Percentiles rank a stretch among this genome's conserved stretches.
phyloP scores from a whole-genome alignment of 345 rosid genomes.

The Camelina sativa region DNA sequence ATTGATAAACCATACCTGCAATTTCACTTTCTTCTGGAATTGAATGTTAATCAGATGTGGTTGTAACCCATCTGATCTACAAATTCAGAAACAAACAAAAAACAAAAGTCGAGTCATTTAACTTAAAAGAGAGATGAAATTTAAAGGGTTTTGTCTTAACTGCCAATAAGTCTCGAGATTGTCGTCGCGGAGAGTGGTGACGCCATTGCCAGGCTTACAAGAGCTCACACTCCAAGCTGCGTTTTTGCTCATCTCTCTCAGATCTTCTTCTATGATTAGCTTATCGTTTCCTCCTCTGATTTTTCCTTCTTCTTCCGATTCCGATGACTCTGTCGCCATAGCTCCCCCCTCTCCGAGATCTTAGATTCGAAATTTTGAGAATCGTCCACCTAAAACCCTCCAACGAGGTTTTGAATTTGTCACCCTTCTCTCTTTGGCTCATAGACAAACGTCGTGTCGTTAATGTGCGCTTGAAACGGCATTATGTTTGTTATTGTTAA shows the following conservation, averaged over 20 bases:
- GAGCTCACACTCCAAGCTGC: slow-evolving; percentile 99
- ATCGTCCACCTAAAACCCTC: slow-evolving; percentile 24
- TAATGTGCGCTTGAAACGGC: neutral
- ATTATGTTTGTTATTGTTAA: neutral
- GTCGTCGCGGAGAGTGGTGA: slow-evolving; percentile 84
- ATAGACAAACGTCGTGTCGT: slow-evolving; percentile 25
- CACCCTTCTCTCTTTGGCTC: neutral
- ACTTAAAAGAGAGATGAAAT: neutral
- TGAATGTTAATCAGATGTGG: slow-evolving; percentile 94
- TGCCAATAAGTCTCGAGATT: slow-evolving; percentile 94
- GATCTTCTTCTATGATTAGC: slow-evolving; percentile 72
- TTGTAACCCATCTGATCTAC: slow-evolving; percentile 95
- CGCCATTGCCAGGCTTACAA: slow-evolving; percentile 92
- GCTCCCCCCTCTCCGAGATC: slow-evolving; percentile 6
- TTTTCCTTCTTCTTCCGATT: slow-evolving; percentile 91
- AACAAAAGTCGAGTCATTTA: neutral
- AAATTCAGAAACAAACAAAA: neutral
- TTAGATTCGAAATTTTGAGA: neutral
- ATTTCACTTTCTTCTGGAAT: slow-evolving; percentile 93
- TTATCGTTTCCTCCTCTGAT: slow-evolving; percentile 68
- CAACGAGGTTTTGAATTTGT: slow-evolving; percentile 36
- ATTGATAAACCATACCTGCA: slow-evolving; percentile 55
- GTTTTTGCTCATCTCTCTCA: slow-evolving; percentile 85
- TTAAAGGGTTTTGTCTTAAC: slow-evolving; percentile 42
- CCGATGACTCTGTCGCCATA: slow-evolving; percentile 91